Evolutionary conservation across 1,139 yeast species (phyloP), one percentile per base, ranked within the genome.

Genomic region (Schwanniomyces etchellsii): DNA sequence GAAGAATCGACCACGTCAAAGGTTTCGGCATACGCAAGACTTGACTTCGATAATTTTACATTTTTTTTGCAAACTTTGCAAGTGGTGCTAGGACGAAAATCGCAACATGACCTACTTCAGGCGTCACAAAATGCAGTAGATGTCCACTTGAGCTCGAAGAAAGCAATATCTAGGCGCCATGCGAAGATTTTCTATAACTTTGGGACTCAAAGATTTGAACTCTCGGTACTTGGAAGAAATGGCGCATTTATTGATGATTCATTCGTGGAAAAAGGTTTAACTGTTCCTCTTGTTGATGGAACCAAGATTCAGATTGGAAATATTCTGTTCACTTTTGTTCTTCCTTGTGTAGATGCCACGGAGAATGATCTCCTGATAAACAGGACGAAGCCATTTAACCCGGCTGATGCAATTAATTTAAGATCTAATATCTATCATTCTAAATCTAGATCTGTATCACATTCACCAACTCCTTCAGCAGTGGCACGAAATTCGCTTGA

Each of bases 51-150:
- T 38, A 79, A 86, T 42, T 89, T 81, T 52, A 86, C 95, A 3
- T 91, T 93, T 55, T 91, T 88, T 47, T 96, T 91, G 3, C 98
- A 91, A 57, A 91, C 98, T 1, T 68, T 91, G 46, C 97, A 91
- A 52, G 96, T 91, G 2, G 74, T 91, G 5, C 64, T 91, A 26
- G 99, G 99, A 5, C 70, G 99, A 43, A 74, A 86, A 38, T 82
- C 93, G 6, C 88, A 82, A 48, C 83, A 83, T 42, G 83, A 77
- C 30, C 56, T 64, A 16, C 48, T 65, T 12, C 76, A 69, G 43
- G 52, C 67, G 44, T 47, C 62, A 43, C 60, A 64, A 45, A 70
- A 77, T 47, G 71, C 84, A 24, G 91, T 86, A 9, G 97, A 89
- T 59, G 96, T 91, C 21, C 96, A 91, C 59, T 58, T 91, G 30